Evolutionary conservation across 75 land plant species (phyloP).

Genomic region (Selaginella tamariscina): DNA sequence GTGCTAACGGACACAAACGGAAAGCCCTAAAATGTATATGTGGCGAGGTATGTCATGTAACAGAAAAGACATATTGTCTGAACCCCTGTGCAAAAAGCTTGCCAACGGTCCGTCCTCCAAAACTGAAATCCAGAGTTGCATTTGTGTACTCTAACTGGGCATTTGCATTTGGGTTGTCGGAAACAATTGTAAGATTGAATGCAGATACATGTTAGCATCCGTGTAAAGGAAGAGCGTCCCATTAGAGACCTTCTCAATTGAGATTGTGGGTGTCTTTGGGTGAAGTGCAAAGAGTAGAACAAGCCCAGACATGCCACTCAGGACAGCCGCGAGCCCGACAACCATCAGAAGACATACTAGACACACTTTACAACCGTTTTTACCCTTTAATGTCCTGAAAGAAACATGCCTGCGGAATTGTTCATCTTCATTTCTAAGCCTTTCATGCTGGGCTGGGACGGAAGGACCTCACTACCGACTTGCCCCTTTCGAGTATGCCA

Average conservation of each 20-base stretch:
- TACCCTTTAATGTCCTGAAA: too few relatives aligned
- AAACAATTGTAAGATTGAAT: not conserved
- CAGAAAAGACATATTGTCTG: too few relatives aligned
- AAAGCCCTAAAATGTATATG: too few relatives aligned
- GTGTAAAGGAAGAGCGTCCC: not conserved
- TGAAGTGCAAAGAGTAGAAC: not conserved
- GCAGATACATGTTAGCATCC: not conserved
- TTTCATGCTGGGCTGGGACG: too few relatives aligned
- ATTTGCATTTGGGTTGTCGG: not conserved
- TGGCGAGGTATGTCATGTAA: too few relatives aligned
- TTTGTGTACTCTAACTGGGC: not conserved
- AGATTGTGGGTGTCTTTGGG: not conserved
- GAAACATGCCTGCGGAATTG: too few relatives aligned
- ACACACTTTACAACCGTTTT: not conserved
- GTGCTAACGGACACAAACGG: too few relatives aligned
- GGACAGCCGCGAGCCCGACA: not conserved
- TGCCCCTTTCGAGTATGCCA: too few relatives aligned
- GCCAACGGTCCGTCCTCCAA: not conserved
- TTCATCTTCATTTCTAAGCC: too few relatives aligned
- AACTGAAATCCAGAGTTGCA: not conserved
- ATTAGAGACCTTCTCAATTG: not conserved
- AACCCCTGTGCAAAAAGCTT: not conserved
- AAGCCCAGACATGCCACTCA: not conserved
- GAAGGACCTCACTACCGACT: too few relatives aligned
- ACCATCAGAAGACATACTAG: not conserved